Percentiles rank a stretch among this genome's conserved stretches.
Conservation (phyloP, 441 rosid genomes). For the Melastoma candidum region DNA sequence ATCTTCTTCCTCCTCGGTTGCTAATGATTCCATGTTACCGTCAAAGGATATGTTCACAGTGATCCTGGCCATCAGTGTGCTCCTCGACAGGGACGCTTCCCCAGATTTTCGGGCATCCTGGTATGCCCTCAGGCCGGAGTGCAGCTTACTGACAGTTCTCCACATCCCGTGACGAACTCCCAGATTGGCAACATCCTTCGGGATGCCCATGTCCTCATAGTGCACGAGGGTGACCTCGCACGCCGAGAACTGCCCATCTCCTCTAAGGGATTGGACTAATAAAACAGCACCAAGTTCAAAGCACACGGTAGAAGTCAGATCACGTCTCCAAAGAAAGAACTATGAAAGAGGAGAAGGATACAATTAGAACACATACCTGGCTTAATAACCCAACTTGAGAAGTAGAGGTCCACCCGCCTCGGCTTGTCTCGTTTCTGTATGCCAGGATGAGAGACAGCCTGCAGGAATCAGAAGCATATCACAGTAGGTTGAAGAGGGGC, state of each 20-base stretch:
- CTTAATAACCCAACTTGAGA: constrained; percentile 85
- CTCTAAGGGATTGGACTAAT: constrained; percentile 75
- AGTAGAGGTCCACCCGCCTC: constrained; percentile 82
- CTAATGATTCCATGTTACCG: constrained; percentile 31
- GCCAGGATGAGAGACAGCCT: constrained; percentile 62
- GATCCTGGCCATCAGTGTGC: constrained; percentile 58
- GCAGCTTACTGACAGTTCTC: constrained; percentile 83
- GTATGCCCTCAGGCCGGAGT: constrained; percentile 71
- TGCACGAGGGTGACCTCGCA: constrained; percentile 88
- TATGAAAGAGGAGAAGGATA: neutral
- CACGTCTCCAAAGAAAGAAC: constrained; percentile 3
- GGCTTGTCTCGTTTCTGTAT: constrained; percentile 72
- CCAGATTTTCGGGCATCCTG: constrained; percentile 50
- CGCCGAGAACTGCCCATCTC: constrained; percentile 71
- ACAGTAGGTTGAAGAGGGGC: too few relatives aligned
- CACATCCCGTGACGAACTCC: constrained; percentile 96
- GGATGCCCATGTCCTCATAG: constrained; percentile 93
- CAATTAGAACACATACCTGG: constrained; percentile 36
- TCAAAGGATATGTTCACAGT: constrained; percentile 48
- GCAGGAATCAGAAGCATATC: constrained; percentile 5
- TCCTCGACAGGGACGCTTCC: constrained; percentile 50
- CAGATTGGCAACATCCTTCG: constrained; percentile 92
- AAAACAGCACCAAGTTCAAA: constrained; percentile 7
- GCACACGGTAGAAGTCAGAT: constrained; percentile 3
- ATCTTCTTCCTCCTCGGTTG: constrained; percentile 36